These are phyloP conservation scores for Penicillium waksmanii DNA, from an alignment of 495 filamentous ascomycete genomes.

Conservation along the genomic window DNA sequence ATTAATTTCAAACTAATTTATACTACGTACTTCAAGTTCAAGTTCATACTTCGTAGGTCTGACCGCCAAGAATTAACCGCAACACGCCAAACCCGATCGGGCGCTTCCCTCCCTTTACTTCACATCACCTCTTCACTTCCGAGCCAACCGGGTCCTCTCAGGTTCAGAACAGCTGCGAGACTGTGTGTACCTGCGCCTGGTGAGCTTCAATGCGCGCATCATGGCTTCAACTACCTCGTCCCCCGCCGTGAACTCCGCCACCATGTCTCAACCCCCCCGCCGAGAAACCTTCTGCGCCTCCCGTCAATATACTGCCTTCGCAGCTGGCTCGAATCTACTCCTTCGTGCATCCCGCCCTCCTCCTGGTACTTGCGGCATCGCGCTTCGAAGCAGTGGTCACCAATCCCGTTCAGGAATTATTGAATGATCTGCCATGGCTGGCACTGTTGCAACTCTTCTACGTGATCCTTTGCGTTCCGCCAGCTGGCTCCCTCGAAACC, in stretches of 20 bases:
- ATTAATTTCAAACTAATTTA: too few species aligned
- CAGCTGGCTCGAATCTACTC: slow-evolving; percentile 54
- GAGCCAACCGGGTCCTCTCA: slow-evolving; percentile 17
- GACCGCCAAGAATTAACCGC: too few species aligned
- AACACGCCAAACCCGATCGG: slow-evolving; percentile 13
- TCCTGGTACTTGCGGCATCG: slow-evolving; percentile 61
- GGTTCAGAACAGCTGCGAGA: background rate
- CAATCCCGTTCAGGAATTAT: slow-evolving; percentile 70
- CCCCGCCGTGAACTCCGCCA: slow-evolving; percentile 17
- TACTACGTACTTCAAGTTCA: too few species aligned
- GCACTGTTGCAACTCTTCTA: slow-evolving; percentile 68
- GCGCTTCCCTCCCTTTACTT: too few species aligned
- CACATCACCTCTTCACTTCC: too few species aligned
- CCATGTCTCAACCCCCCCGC: slow-evolving; percentile 27
- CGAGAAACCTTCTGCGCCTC: slow-evolving; percentile 34
- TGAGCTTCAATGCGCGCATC: slow-evolving; percentile 19
- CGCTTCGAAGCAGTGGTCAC: slow-evolving; percentile 70
- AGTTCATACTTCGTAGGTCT: too few species aligned
- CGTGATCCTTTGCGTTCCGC: slow-evolving; percentile 72
- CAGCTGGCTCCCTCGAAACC: slow-evolving; percentile 50
- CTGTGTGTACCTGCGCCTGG: background rate
- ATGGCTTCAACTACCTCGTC: slow-evolving; percentile 31
- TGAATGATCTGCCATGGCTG: slow-evolving; percentile 62
- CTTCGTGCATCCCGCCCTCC: slow-evolving; percentile 65
- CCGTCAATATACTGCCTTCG: slow-evolving; percentile 50